phyloP scores from a whole-genome alignment of 176 grass and related monocot species.

The Aegilops sharonensis region DNA sequence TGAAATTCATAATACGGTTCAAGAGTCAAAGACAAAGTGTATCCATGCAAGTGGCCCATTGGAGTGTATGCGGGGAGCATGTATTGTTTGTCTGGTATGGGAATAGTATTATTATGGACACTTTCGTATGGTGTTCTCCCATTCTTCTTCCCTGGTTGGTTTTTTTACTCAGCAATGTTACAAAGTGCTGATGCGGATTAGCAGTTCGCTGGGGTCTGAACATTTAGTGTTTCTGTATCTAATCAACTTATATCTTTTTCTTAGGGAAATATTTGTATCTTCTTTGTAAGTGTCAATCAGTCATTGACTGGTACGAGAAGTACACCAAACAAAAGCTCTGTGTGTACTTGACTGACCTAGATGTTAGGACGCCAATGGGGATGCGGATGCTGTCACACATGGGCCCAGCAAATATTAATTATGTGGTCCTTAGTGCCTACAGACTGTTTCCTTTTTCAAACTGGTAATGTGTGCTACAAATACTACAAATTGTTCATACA shows the following conservation, averaged over 20 bases:
- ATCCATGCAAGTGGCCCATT: constrained; percentile 38
- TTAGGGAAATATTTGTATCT: too few species aligned
- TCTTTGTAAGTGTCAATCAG: background rate
- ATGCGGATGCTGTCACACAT: background rate
- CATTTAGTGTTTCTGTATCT: constrained; percentile 1
- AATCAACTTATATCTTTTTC: background rate
- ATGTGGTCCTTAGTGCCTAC: background rate
- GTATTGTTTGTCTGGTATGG: constrained; percentile 44
- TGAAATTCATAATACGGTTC: constrained; percentile 15
- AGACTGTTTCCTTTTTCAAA: background rate
- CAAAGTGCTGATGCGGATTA: constrained; percentile 2
- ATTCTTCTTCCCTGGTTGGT: background rate
- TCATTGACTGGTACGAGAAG: background rate
- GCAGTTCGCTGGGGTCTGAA: background rate
- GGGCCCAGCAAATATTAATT: background rate
- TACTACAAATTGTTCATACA: background rate
- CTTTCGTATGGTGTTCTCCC: background rate
- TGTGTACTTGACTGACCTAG: background rate
- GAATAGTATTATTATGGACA: constrained; percentile 36
- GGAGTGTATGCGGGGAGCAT: constrained; percentile 40
- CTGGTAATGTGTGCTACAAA: background rate
- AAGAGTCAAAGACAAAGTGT: constrained; percentile 33
- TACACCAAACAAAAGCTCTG: background rate
- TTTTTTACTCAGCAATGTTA: background rate
- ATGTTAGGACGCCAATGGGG: background rate